Conservation (phyloP, 352 stramenopile species). For the Pythium brachiatum region DNA sequence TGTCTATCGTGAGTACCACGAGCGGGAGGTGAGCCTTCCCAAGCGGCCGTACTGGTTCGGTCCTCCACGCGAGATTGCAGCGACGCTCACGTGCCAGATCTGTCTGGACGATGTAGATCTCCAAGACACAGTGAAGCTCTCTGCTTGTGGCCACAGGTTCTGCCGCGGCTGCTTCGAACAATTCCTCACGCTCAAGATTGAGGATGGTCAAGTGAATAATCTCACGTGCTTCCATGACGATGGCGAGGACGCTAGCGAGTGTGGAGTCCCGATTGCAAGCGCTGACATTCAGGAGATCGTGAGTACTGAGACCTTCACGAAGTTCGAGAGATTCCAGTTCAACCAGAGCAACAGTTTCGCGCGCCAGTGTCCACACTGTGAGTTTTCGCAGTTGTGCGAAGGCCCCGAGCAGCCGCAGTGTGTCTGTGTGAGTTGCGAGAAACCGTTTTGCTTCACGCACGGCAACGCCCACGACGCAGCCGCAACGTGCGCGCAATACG, state of each 20-base stretch:
- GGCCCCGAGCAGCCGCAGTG: slow-evolving; percentile 8
- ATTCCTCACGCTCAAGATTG: slow-evolving; percentile 19
- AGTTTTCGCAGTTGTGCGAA: slow-evolving; percentile 8
- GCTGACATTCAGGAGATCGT: slow-evolving; percentile 8
- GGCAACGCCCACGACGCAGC: slow-evolving; percentile 13
- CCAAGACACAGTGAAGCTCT: slow-evolving; percentile 7
- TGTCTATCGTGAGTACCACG: no score
- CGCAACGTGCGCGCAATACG: slow-evolving; percentile 13
- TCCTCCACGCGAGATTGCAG: no score
- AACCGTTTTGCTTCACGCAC: slow-evolving; percentile 16
- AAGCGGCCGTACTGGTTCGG: no score
- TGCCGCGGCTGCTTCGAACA: slow-evolving; percentile 18
- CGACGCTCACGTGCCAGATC: slow-evolving; percentile 19
- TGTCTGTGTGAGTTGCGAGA: slow-evolving; percentile 4
- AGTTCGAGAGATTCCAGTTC: slow-evolving; percentile 14
- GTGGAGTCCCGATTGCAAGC: neutral
- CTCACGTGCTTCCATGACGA: slow-evolving; percentile 13
- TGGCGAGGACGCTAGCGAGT: neutral
- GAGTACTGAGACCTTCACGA: neutral
- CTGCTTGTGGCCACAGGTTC: slow-evolving; percentile 24
- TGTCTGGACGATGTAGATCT: slow-evolving; percentile 24
- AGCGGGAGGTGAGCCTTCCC: no score
- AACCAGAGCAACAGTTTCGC: slow-evolving; percentile 10
- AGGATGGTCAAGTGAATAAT: slow-evolving; percentile 4
- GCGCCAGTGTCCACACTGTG: slow-evolving; percentile 15